phyloP scores from a whole-genome alignment of 345 rosid species.

The Corchorus capsularis region DNA sequence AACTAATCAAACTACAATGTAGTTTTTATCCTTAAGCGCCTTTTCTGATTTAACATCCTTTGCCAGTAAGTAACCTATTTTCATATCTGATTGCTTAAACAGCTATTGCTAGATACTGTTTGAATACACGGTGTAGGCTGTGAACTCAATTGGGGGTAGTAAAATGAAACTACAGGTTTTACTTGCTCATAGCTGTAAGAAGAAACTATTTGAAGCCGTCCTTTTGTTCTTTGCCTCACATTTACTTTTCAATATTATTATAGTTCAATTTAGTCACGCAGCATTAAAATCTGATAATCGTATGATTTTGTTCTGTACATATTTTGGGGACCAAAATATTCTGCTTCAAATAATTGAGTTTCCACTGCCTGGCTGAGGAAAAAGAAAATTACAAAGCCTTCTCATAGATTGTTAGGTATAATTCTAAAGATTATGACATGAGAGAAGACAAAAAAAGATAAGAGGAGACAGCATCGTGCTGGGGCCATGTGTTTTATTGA shows the following conservation, averaged over 20 bases:
- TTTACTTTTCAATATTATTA: not conserved
- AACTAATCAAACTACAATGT: not conserved
- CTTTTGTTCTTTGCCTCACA: not conserved
- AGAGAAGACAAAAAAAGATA: constrained; percentile 10
- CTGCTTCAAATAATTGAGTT: constrained; percentile 3
- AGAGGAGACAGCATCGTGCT: constrained; percentile 13
- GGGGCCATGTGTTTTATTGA: constrained; percentile 15
- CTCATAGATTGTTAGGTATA: not conserved
- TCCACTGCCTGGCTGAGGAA: not conserved
- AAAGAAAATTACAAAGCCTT: not conserved
- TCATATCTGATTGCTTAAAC: not conserved
- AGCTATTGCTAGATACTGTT: too few species aligned
- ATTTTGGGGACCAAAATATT: not conserved
- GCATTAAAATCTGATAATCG: not conserved
- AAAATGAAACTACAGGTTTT: not conserved
- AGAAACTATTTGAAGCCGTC: not conserved
- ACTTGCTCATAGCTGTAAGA: not conserved
- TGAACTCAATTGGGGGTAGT: not conserved
- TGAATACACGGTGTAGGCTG: not conserved
- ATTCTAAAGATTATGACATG: not conserved
- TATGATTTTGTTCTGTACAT: not conserved
- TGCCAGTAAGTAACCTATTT: not conserved
- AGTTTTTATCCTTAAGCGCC: not conserved
- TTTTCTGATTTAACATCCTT: not conserved
- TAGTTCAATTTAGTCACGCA: not conserved